phyloP scores from a whole-genome alignment of 2,329 filamentous ascomycete genomes.

The Nigrospora oryzae region DNA sequence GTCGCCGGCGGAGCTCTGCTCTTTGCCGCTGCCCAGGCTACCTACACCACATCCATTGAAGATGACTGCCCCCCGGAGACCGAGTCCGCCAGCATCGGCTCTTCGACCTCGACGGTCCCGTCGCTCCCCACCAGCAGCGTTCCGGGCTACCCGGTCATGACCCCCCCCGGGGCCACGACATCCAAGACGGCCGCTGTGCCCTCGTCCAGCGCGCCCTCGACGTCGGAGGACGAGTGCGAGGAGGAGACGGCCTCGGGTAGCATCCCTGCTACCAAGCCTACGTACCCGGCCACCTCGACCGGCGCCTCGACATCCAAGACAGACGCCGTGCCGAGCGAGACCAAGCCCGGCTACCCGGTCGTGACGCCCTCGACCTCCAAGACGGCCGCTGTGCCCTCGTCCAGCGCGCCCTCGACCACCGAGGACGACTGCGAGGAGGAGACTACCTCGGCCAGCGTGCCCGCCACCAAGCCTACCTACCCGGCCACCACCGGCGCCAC shows the following conservation, averaged over 20 bases:
- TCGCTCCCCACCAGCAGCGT: too few relatives aligned
- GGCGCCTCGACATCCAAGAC: background rate
- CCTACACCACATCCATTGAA: conserved; percentile 4
- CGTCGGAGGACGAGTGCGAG: background rate
- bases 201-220: background rate
- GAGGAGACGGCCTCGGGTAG: background rate
- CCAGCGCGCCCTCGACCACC: background rate
- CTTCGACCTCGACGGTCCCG: background rate
- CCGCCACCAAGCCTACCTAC: background rate
- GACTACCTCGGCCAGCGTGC: background rate
- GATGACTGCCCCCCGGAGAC: conserved; percentile 10
- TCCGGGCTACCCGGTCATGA: background rate
- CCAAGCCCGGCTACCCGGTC: too few relatives aligned
- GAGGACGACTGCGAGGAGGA: background rate
- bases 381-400: background rate
- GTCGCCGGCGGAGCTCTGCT: conserved; percentile 20
- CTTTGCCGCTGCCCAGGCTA: conserved; percentile 16
- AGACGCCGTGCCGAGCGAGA: too few relatives aligned
- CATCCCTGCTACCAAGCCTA: background rate
- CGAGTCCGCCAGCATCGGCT: conserved; percentile 1
- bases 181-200: background rate
- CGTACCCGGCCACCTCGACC: background rate
- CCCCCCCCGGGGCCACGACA: background rate
- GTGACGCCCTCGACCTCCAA: too few relatives aligned
- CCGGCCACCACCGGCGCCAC: background rate